Evolutionary conservation across 768 basidiomycete species (phyloP).

Genomic region (Termitomyces sp.): DNA sequence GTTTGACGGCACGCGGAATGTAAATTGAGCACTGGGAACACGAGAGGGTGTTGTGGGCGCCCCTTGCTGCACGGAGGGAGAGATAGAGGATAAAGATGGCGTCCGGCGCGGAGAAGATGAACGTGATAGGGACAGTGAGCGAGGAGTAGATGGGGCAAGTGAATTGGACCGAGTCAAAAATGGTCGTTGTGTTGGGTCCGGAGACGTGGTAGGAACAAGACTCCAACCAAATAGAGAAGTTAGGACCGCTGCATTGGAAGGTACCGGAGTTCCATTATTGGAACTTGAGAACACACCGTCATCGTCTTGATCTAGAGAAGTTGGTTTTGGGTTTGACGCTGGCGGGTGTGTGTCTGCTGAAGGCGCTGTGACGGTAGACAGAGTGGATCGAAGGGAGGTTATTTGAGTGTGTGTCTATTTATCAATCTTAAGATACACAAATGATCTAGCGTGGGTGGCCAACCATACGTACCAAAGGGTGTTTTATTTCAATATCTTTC

Average conservation of each 20-base stretch:
- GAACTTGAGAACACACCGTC: slow-evolving; percentile 12
- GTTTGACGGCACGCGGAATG: slow-evolving; percentile 20
- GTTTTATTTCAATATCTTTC: slow-evolving; percentile 53
- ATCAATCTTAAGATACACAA: neutral
- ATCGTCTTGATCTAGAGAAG: slow-evolving; percentile 2
- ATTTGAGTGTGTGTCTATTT: slow-evolving; percentile 55
- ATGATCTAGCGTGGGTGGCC: neutral
- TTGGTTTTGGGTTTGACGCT: neutral
- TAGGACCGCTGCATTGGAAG: slow-evolving; percentile 39
- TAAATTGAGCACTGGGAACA: slow-evolving; percentile 17
- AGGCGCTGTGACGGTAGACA: slow-evolving; percentile 25
- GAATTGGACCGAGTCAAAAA: slow-evolving; percentile 31
- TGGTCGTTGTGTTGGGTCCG: slow-evolving; percentile 24
- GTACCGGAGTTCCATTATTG: slow-evolving; percentile 12
- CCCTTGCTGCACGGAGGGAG: slow-evolving; percentile 13
- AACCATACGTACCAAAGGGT: slow-evolving; percentile 60
- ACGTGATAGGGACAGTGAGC: slow-evolving; percentile 29
- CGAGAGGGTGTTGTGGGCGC: slow-evolving; percentile 9
- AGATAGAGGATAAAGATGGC: slow-evolving; percentile 5
- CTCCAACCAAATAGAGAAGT: slow-evolving; percentile 49
- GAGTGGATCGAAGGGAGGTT: slow-evolving; percentile 41
- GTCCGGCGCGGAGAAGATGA: slow-evolving; percentile 27
- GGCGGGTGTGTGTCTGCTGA: slow-evolving; percentile 14
- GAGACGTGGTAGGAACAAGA: slow-evolving; percentile 29
- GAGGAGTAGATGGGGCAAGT: slow-evolving; percentile 25